These are phyloP conservation scores for Xylaria sp. DNA, from an alignment of 2,329 filamentous ascomycete species.

Conservation along the genomic window DNA sequence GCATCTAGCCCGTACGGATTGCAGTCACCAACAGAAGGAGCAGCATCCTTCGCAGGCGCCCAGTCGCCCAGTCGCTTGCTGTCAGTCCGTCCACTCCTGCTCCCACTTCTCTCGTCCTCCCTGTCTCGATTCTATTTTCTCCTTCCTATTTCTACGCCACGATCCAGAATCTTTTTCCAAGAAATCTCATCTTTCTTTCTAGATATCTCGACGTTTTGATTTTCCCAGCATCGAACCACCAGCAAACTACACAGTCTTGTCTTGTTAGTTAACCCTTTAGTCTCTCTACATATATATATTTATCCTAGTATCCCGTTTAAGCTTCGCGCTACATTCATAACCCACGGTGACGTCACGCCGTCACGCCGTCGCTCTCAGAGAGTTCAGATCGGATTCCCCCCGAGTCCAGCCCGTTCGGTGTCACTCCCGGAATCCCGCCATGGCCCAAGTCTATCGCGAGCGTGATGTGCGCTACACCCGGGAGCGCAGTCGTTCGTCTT, in stretches of 20 bases:
- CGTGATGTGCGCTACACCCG: conserved; percentile 31
- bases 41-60: too few relatives aligned
- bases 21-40: too few relatives aligned
- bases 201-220: neutral
- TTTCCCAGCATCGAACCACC: neutral
- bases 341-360: conserved; percentile 17
- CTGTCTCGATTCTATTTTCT: neutral
- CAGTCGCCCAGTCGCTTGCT: neutral
- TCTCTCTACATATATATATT: neutral
- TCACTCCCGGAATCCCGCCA: conserved; percentile 11
- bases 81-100: neutral
- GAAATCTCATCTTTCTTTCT: neutral
- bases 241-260: neutral
- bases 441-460: conserved; percentile 29
- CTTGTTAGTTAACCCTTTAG: neutral
- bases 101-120: conserved; percentile 1
- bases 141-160: conserved; percentile 2
- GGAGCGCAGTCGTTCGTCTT: conserved; percentile 27
- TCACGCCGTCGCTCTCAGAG: conserved; percentile 8
- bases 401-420: neutral
- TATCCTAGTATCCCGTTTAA: neutral
- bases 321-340: neutral
- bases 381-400: neutral
- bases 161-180: neutral
- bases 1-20: neutral